Conservation (phyloP, 441 rosid genomes). For the Lepidium campestre region DNA sequence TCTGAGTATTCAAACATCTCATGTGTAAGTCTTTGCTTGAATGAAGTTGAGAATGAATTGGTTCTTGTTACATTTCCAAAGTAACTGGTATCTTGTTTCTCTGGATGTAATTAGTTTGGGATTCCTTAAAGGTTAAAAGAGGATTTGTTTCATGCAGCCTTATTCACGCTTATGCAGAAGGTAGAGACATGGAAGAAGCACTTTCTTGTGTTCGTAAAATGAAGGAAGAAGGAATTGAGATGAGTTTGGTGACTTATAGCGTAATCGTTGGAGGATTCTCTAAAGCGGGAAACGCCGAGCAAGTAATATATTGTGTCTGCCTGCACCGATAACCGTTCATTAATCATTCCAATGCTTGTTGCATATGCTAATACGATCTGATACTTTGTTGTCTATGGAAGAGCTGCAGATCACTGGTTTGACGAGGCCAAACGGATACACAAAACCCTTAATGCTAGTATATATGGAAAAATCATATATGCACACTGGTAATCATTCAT, state of each 20-base stretch:
- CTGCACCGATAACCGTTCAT: not conserved
- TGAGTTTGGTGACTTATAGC: conserved; percentile 87
- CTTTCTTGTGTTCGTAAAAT: conserved; percentile 85
- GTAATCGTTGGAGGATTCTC: conserved; percentile 84
- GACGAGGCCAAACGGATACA: conserved; percentile 66
- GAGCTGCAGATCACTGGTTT: conserved; percentile 97
- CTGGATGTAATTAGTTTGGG: conserved; percentile 8
- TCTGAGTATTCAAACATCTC: not conserved
- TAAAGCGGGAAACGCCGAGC: conserved; percentile 73
- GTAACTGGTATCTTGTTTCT: not conserved
- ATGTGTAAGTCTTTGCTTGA: not conserved
- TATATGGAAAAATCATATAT: conserved; percentile 86
- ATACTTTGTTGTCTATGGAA: conserved; percentile 49
- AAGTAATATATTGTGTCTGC: conserved; percentile 30
- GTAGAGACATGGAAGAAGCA: conserved; percentile 99
- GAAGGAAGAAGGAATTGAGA: conserved; percentile 82
- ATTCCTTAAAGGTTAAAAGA: conserved; percentile 30
- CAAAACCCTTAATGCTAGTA: conserved; percentile 58
- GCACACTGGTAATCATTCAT: conserved; percentile 63
- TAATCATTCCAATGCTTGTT: not conserved
- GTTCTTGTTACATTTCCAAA: not conserved
- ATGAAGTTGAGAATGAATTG: not conserved
- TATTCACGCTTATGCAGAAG: conserved; percentile 96
- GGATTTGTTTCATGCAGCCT: conserved; percentile 84
- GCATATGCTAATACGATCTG: conserved; percentile 24